Evolutionary conservation across 2,329 filamentous ascomycete genomes (phyloP).

Genomic region (Fusarium succisae): DNA sequence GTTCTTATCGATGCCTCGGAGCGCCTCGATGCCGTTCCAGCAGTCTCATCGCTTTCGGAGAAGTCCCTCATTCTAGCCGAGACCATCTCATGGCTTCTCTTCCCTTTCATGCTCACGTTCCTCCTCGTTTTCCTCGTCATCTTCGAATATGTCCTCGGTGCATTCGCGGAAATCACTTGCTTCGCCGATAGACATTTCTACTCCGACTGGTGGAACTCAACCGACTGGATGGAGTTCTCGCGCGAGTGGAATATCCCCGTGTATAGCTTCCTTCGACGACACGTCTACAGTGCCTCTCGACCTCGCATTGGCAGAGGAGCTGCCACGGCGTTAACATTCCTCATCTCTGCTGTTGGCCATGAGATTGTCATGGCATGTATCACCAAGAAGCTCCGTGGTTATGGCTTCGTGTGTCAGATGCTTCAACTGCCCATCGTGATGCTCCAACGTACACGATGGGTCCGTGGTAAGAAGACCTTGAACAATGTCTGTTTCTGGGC

Average conservation of each 20-base stretch:
- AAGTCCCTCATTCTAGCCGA: constrained; percentile 83
- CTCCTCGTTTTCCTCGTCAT: constrained; percentile 97
- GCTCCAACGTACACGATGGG: constrained; percentile 81
- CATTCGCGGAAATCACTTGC: constrained; percentile 91
- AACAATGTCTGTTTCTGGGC: constrained; percentile 94
- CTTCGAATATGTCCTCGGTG: constrained; percentile 95
- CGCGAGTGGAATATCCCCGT: constrained; percentile 98
- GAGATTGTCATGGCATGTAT: constrained; percentile 98
- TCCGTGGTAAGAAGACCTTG: constrained; percentile 77
- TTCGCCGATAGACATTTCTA: constrained; percentile 98
- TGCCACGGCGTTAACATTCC: constrained; percentile 89
- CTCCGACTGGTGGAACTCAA: constrained; percentile 78
- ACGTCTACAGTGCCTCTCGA: constrained; percentile 88
- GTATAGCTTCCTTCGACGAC: constrained; percentile 91
- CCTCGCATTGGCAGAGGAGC: constrained; percentile 78
- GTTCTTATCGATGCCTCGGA: constrained; percentile 77
- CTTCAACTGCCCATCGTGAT: constrained; percentile 94
- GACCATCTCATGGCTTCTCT: constrained; percentile 89
- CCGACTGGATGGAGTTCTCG: constrained; percentile 94
- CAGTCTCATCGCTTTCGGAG: constrained; percentile 64
- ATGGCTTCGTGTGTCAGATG: constrained; percentile 96
- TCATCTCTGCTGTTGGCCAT: constrained; percentile 88
- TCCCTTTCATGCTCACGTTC: constrained; percentile 97
- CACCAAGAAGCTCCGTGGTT: constrained; percentile 94
- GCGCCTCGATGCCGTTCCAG: constrained; percentile 57